These are phyloP conservation scores for sweet orange (Citrus sinensis) DNA, from an alignment of 345 rosid genomes.

Conservation along the genomic window DVS_A1.0 CM039161.1:12293001-12293500, in stretches of 20 bases:
- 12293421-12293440: neutral
- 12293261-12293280: neutral
- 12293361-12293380: neutral
- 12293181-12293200: conserved; percentile 19
- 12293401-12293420: conserved; percentile 15
- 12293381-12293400: neutral
- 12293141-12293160: neutral
- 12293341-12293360: conserved; percentile 15
- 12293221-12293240: conserved; percentile 20
- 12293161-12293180: neutral
- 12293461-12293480: neutral
- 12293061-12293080: neutral
- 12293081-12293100: neutral
- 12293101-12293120: neutral
- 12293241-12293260: neutral
- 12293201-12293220: neutral
- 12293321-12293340: conserved; percentile 5
- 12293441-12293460: neutral
- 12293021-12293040: no score
- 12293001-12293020: neutral
- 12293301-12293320: conserved; percentile 2
- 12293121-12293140: neutral
- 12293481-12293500: neutral
- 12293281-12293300: neutral
- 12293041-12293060: conserved; percentile 8